Evolutionary conservation across 805 yeast genomes (phyloP), one percentile per base, ranked within the genome.

Genomic region (Lipomyces japonicus): DNA sequence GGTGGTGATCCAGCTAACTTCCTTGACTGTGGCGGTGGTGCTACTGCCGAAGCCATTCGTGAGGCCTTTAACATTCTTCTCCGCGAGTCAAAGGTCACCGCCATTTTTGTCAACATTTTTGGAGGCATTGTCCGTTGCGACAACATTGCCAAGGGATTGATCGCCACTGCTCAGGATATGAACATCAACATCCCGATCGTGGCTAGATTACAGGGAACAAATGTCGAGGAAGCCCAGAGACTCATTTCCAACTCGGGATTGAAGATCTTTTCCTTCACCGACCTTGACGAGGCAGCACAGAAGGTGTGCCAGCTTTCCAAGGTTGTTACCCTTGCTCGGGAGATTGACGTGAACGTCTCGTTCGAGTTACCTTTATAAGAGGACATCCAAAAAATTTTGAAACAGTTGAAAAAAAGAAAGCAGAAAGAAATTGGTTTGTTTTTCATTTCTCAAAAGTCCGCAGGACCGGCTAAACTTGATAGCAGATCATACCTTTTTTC

Each of bases 91-190:
- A 80, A 82, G 65, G 97, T 93, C 61, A 81, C 86, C 65, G 95
- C 96, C 68, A 93, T 93, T 70, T 91, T 93, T 64, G 97, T 93
- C 68, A 93, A 93, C 81, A 93, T 93, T 66, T 93, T 93, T 66
- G 99, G 99, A 71, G 98, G 99, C 77, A 93, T 93, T 64, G 98
- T 93, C 64, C 88, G 99, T 79, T 93, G 98, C 75, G 99, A 93
- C 75, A 88, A 82, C 75, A 97, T 93, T 59, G 99, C 99, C 65
- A 82, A 83, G 75, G 99, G 99, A 73, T 80, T 93, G 69, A 90
- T 93, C 65, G 86, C 90, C 61, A 96, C 96, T 47, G 82, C 97
- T 61, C 88, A 88, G 75, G 85, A 84, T 76, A 81, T 93, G 77
- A 82, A 85, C 65, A 82, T 93, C 70, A 81, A 79, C 58, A 86